Base-by-base conservation (phyloP, 305 asterid species). In the Solanum chacoense region DNA sequence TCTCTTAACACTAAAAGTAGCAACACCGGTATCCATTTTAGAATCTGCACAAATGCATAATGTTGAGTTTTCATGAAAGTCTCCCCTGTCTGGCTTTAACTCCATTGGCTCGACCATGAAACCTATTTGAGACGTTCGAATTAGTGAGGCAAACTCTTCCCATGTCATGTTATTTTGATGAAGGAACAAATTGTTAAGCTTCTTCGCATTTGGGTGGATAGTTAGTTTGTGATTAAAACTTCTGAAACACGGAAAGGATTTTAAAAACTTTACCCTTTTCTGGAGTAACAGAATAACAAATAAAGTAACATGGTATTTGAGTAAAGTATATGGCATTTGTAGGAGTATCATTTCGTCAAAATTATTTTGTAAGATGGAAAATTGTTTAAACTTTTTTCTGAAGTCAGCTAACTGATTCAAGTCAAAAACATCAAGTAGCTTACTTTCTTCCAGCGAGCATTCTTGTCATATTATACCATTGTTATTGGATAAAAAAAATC, bases 381-480 rank as follows among this genome's bases (percentile, higher is more conserved):
- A 14, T 45, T 45, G 63, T 45, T 45, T 45, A 6, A 45, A 45
- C 63, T 45, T 42, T 42, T 42, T 42, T 42, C 3, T 42, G 7
- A 42, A 42, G 59, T 42, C 63, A 45, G 63, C 63, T 45, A 45
- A 45, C 63, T 45, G 63, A 45, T 45, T 45, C 63, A 45, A 14
- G 63, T 45, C 3, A 45, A 14, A 45, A 45, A 45, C 0, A 45
- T 45, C 63, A 42, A 42, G 59, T 12, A n/a, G 2, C 32, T 3
- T 91, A 92, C 98, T 95, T 94, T 91, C 94, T 93, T 81, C 98
- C 95, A 11, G 97, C 94, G 11, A 95, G 94, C 74, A 95, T 93
- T 92, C 63, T 45, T 45, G 22, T 7, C 63, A 14, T 45, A 5
- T 5, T 45, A 42, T 45, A 45, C 22, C 63, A 14, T 45, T 45